Percentiles rank a stretch among this genome's conserved stretches.
phyloP scores from a whole-genome alignment of 352 stramenopile species.

The Pythium chondricola region DNA sequence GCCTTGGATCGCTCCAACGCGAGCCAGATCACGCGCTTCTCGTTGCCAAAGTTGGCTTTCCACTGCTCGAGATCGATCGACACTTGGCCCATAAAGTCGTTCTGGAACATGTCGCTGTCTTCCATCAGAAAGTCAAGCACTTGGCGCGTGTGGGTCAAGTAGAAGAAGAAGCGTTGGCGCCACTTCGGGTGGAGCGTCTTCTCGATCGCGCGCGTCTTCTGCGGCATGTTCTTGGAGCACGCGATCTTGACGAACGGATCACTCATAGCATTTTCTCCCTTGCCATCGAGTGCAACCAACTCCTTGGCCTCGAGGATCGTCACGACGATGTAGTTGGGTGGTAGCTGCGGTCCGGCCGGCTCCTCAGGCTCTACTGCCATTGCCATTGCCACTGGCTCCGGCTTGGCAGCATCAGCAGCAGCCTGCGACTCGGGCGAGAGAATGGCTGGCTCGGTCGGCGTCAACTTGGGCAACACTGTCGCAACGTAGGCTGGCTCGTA shows the following conservation, averaged over 20 bases:
- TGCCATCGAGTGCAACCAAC: slow-evolving; percentile 47
- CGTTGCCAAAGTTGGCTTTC: slow-evolving; percentile 27
- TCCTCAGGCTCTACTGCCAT: not conserved
- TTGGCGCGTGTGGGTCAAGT: slow-evolving; percentile 31
- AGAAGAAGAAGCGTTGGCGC: slow-evolving; percentile 71
- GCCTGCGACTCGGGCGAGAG: not conserved
- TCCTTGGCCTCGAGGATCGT: slow-evolving; percentile 56
- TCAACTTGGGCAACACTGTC: not conserved
- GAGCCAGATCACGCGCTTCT: slow-evolving; percentile 66
- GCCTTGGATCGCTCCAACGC: slow-evolving; percentile 43
- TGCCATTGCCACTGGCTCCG: not conserved
- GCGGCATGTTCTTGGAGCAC: slow-evolving; percentile 46
- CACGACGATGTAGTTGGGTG: slow-evolving; percentile 59
- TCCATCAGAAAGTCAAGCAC: slow-evolving; percentile 51
- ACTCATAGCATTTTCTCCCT: slow-evolving; percentile 47
- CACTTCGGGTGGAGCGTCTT: slow-evolving; percentile 62
- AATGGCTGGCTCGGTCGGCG: not conserved
- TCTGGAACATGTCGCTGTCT: slow-evolving; percentile 60
- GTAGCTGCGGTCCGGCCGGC: not conserved
- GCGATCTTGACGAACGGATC: slow-evolving; percentile 57
- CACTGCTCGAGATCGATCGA: slow-evolving; percentile 67
- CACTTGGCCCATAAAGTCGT: slow-evolving; percentile 68
- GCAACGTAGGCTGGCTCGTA: slow-evolving; percentile 14
- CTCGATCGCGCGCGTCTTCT: slow-evolving; percentile 55
- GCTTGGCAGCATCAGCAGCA: not conserved